Evolutionary conservation across 306 rosid species (phyloP).

Genomic region (Malus sylvestris): DNA sequence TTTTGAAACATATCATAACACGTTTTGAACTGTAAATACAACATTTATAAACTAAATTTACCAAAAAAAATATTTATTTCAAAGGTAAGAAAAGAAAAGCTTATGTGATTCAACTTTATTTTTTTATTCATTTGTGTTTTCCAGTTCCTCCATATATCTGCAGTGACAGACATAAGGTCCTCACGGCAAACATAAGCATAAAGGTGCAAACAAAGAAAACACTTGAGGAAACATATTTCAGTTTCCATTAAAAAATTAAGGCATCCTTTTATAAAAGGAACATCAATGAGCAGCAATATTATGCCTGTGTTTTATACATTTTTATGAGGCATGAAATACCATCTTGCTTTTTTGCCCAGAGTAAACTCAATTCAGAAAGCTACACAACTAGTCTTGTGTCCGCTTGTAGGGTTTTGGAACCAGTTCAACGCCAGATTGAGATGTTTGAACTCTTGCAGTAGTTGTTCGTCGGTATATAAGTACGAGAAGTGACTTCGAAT

Average conservation of each 20-base stretch:
- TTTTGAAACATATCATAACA: neutral
- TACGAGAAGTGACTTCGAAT: neutral
- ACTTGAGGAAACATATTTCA: neutral
- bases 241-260: neutral
- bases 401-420: too few relatives aligned
- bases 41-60: neutral
- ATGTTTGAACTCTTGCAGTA: neutral
- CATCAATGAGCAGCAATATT: neutral
- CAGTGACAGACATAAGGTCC: neutral
- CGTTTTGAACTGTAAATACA: neutral
- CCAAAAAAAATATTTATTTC: too few relatives aligned
- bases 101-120: neutral
- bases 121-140: neutral
- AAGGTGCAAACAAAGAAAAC: slow-evolving; percentile 1
- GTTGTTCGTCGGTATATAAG: neutral
- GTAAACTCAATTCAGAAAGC: neutral
- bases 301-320: neutral
- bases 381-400: slow-evolving; percentile 4
- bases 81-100: neutral
- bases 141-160: neutral
- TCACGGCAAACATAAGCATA: neutral
- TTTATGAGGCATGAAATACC: neutral
- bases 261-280: neutral
- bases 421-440: neutral
- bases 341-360: neutral